Evolutionary conservation across 2,329 filamentous ascomycete species (phyloP), one percentile per base, ranked within the genome.

Genomic region (Diaporthe vexans): DNA sequence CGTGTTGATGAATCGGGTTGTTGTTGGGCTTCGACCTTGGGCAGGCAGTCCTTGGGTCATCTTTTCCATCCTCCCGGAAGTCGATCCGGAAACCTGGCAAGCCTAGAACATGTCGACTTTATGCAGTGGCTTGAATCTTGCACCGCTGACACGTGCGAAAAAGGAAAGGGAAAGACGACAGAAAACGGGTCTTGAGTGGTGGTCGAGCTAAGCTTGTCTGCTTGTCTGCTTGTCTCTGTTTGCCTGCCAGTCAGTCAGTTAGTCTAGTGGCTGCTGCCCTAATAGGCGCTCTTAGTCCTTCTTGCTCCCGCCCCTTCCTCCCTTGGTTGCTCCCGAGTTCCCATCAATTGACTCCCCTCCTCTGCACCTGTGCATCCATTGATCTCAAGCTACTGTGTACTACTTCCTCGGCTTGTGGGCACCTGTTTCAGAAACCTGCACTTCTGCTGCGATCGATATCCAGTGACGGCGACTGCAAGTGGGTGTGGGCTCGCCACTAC

Each of bases 381-480:
- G 3, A 40, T 11, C 37, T 40, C 37, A 40, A 40, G 37, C 37
- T n/a, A n/a, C n/a, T n/a, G n/a, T n/a, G n/a, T n/a, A n/a, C n/a
- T n/a, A n/a, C n/a, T n/a, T n/a, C n/a, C n/a, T n/a, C n/a, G n/a
- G 63, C 29, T 8, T 68, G 63, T 54, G 48, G 63, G 33, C 33
- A 54, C 63, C 19, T 68, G 63, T 68, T 68, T 68, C 63, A 54
- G 63, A 54, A 40, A 19, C 8, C 63, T 40, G 63, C 63, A 68
- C 33, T 40, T 17, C 46, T 21, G 40, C 4, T 29, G 40, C 9
- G 13, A 52, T 37, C 56, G 69, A 37, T 6, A 51, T 48, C 56
- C 33, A 59, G 40, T 52, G 54, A 40, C 46, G 43, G 24, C 33
- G 37, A 10, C 58, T 63, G 59, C 59, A 48, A 46, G 56, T 61